These are phyloP conservation scores for Neonectria ditissima DNA, from an alignment of 2,329 filamentous ascomycete genomes.

Conservation along the genomic window DNA sequence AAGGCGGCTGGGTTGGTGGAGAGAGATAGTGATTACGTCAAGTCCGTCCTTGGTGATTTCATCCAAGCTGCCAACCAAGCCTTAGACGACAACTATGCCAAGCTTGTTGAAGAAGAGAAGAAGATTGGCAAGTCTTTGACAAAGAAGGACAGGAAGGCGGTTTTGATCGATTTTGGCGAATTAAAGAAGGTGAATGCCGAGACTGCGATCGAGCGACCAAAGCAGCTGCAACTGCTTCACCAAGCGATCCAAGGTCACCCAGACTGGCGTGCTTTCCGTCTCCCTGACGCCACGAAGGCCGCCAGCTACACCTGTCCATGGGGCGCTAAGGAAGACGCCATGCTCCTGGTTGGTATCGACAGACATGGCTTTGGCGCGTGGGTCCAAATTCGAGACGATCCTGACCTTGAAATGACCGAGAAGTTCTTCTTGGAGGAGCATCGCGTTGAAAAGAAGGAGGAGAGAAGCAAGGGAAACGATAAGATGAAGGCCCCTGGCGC, in stretches of 20 bases:
- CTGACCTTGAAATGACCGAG: constrained; percentile 84
- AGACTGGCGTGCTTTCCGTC: constrained; percentile 84
- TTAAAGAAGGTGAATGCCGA: constrained; percentile 97
- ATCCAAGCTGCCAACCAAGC: constrained; percentile 68
- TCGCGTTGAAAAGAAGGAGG: constrained; percentile 97
- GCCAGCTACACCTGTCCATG: constrained; percentile 92
- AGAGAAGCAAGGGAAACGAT: constrained; percentile 81
- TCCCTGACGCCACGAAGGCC: constrained; percentile 91
- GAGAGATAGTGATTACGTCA: constrained; percentile 84
- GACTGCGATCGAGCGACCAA: constrained; percentile 90
- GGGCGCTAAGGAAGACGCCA: constrained; percentile 94
- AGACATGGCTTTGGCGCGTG: constrained; percentile 96
- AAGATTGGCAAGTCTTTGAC: constrained; percentile 84
- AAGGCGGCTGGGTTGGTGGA: constrained; percentile 86
- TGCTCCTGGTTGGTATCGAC: constrained; percentile 94
- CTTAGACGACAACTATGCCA: constrained; percentile 75
- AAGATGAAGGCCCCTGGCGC: constrained; percentile 94
- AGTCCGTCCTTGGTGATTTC: constrained; percentile 80
- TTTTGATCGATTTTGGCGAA: constrained; percentile 92
- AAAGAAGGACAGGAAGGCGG: constrained; percentile 98
- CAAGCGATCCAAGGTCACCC: constrained; percentile 74
- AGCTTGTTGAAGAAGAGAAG: constrained; percentile 84
- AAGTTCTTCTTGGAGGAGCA: constrained; percentile 98
- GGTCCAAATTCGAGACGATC: constrained; percentile 92
- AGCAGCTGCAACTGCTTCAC: constrained; percentile 86